Base-by-base conservation (phyloP, 139 green algal species). In the Eudorina sp. region DNA sequence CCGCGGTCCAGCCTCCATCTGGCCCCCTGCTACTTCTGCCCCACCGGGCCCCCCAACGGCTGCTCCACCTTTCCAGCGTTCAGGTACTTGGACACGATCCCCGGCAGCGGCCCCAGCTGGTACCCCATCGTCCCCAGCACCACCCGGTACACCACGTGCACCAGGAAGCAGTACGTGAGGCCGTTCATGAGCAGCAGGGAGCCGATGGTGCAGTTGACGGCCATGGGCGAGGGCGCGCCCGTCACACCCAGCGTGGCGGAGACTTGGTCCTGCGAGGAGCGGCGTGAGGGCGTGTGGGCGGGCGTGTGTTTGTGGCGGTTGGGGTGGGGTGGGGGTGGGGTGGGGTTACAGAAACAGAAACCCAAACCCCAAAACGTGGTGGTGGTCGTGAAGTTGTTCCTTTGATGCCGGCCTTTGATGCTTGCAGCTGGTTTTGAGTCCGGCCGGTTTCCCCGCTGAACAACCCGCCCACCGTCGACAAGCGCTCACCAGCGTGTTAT, bases 131-230 rank as follows among this genome's bases (percentile, higher is more conserved):
- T 38, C 64, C 88, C 72, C 58, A 97, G 91, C 43, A 97, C 58
- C 38, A 72, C 36, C 21, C 53, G 77, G 77, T 97, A 97, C 19
- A 98, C 60, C 8, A 97, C 78, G 53, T 98, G 95, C 83, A 96
- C 88, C 53, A 97, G 90, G 75, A 93, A 93, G 29, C 93, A 86
- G 88, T 97, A 97, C 58, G 93, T 92, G 0, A 94, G 21, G 4
- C 84, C 76, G 84, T 98, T 96, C 53, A 97, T 93, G 2, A 94
- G 72, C 69, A 98, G 90, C 80, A 97, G 75, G 19, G 85, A 89
- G 53, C 90, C 92, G 13, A 98, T 83, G 23, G 94, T 85, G 51
- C 92, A 92, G 29, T 21, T 38, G 18, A 98, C 92, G 19, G 90
- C 90, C 38, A 90, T 64, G 11, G 90, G 80, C 0, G 93, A 95